Percentiles rank a stretch among this genome's conserved stretches.
phyloP scores from a whole-genome alignment of 768 basidiomycete genomes.

The Suillus tomentosus region DNA sequence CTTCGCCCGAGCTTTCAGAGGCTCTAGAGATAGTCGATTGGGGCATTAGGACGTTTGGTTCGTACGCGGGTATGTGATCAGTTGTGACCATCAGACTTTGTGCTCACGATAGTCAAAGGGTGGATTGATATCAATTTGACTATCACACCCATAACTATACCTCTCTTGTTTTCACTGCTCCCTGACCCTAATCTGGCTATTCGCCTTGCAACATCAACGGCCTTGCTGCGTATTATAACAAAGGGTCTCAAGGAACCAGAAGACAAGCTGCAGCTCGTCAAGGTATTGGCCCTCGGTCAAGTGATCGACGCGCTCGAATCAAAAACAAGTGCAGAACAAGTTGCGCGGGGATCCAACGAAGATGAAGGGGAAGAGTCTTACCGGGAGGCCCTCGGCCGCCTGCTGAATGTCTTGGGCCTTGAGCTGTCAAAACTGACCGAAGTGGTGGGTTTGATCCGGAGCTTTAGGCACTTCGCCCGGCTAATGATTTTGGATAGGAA shows the following conservation, averaged over 20 bases:
- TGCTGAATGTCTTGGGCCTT: conserved; percentile 79
- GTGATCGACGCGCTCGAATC: conserved; percentile 81
- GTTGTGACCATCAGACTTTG: neutral
- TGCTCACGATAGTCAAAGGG: conserved; percentile 49
- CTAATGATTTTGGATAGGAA: conserved; percentile 46
- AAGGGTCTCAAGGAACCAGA: conserved; percentile 92
- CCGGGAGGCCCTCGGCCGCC: conserved; percentile 82
- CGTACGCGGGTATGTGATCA: conserved; percentile 83
- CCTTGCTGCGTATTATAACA: conserved; percentile 79
- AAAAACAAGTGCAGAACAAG: conserved; percentile 69
- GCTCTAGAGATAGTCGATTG: conserved; percentile 83
- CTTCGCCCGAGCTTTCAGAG: conserved; percentile 56
- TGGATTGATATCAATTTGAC: conserved; percentile 99
- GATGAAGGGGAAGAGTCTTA: conserved; percentile 90
- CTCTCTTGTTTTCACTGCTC: conserved; percentile 80
- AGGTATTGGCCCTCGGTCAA: conserved; percentile 83
- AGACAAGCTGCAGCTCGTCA: conserved; percentile 88
- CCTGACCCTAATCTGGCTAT: conserved; percentile 77
- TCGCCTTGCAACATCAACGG: conserved; percentile 79
- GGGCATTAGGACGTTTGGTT: conserved; percentile 90
- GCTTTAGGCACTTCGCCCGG: neutral
- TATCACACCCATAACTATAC: conserved; percentile 86
- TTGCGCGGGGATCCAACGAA: conserved; percentile 64
- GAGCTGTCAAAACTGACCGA: conserved; percentile 87
- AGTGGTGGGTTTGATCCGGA: conserved; percentile 38